These are phyloP conservation scores for Aspergillus sclerotioniger DNA, from an alignment of 495 filamentous ascomycete species.

Conservation along the genomic window DNA sequence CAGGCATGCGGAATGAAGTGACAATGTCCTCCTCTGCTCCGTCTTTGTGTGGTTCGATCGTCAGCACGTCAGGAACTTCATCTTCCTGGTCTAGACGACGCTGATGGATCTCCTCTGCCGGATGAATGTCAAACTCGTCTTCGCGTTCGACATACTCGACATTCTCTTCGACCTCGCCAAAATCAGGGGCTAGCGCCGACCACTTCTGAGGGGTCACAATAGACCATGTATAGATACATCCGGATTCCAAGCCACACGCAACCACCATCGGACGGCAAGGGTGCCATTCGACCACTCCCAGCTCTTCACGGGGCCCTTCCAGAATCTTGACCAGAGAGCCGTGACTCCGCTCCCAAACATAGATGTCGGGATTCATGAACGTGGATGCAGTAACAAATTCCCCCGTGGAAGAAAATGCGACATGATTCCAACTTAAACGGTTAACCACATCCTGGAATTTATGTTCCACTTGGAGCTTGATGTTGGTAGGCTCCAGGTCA, in stretches of 20 bases:
- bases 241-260: conserved; percentile 85
- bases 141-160: conserved; percentile 93
- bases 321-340: conserved; percentile 95
- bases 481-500: conserved; percentile 46
- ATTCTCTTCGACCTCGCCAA: conserved; percentile 96
- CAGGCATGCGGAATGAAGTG: conserved; percentile 78
- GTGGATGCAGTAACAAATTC: conserved; percentile 87
- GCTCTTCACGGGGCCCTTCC: conserved; percentile 91
- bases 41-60: conserved; percentile 63
- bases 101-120: conserved; percentile 91
- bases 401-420: conserved; percentile 86
- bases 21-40: conserved; percentile 45
- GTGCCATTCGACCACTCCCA: conserved; percentile 96
- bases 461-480: conserved; percentile 89
- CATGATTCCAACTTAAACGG: conserved; percentile 90
- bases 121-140: conserved; percentile 98
- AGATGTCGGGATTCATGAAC: conserved; percentile 96
- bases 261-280: conserved; percentile 83
- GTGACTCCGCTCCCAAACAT: conserved; percentile 93
- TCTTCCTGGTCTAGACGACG: conserved; percentile 85
- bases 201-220: conserved; percentile 90
- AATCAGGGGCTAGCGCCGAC: conserved; percentile 95
- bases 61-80: conserved; percentile 83
- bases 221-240: conserved; percentile 89
- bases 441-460: conserved; percentile 99